These are phyloP conservation scores for Cladophialophora yegresii DNA, from an alignment of 2,329 filamentous ascomycete genomes.

Conservation along the genomic window DNA sequence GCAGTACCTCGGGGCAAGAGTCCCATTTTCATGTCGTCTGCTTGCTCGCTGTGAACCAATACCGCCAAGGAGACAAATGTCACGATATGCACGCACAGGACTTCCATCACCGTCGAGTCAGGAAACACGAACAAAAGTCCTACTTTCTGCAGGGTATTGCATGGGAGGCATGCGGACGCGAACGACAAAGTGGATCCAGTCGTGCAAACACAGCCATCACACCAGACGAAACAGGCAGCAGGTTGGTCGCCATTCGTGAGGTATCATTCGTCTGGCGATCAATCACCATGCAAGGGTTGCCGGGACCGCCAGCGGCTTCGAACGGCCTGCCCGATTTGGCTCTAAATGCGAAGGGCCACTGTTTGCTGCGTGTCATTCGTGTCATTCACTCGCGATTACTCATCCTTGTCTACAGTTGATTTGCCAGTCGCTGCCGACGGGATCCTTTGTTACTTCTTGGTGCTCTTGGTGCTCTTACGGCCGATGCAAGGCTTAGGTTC, in stretches of 20 bases:
- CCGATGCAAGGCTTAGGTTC: not conserved
- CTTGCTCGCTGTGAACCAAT: not conserved
- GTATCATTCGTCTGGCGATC: not conserved
- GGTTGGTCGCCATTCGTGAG: not conserved
- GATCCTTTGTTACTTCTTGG: too few species aligned
- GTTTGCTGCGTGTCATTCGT: not conserved
- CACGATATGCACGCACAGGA: too few species aligned
- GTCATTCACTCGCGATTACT: not conserved
- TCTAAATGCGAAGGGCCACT: not conserved
- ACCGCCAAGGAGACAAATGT: too few species aligned
- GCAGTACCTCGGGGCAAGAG: not conserved
- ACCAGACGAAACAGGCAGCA: not conserved
- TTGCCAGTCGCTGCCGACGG: too few species aligned
- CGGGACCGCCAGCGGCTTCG: not conserved
- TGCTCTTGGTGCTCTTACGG: not conserved
- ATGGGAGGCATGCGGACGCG: too few species aligned
- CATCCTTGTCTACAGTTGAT: too few species aligned
- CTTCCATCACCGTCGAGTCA: too few species aligned
- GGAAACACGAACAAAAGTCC: too few species aligned
- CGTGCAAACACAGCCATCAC: not conserved
- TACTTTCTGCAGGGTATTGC: too few species aligned
- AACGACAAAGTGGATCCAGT: too few species aligned
- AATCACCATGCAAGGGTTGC: not conserved
- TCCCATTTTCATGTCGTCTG: not conserved
- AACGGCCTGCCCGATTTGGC: not conserved